Percentiles rank a stretch among this genome's conserved stretches.
phyloP scores from a whole-genome alignment of 1,139 yeast species.

The Wickerhamiella pararugosa region DNA sequence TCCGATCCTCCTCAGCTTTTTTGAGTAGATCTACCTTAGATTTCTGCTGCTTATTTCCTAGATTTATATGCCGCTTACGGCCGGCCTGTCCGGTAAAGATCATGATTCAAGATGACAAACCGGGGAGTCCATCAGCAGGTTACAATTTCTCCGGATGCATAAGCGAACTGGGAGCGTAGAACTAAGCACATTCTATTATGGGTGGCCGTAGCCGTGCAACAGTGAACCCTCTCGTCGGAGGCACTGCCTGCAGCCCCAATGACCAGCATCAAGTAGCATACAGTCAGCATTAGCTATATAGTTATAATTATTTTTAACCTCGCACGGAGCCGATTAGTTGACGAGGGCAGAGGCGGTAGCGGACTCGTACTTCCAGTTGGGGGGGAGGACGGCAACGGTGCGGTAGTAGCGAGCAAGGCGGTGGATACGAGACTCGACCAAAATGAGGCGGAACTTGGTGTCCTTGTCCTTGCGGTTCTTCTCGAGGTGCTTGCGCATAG shows the following conservation, averaged over 20 bases:
- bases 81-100: slow-evolving; percentile 27
- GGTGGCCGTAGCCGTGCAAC: neutral
- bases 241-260: neutral
- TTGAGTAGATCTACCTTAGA: slow-evolving; percentile 34
- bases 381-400: slow-evolving; percentile 97
- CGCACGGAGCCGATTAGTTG: slow-evolving; percentile 36
- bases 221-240: neutral
- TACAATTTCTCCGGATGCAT: too few species aligned
- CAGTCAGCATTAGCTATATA: slow-evolving; percentile 6
- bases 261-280: slow-evolving; percentile 1
- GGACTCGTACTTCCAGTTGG: slow-evolving; percentile 99
- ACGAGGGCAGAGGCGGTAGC: slow-evolving; percentile 99
- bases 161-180: neutral
- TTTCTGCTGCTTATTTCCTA: slow-evolving; percentile 31
- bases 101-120: slow-evolving; percentile 9
- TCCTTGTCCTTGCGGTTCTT: slow-evolving; percentile 99
- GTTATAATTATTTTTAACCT: slow-evolving; percentile 2
- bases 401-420: slow-evolving; percentile 99
- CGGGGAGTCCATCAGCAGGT: too few species aligned
- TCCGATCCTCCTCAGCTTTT: slow-evolving; percentile 51
- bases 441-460: slow-evolving; percentile 99
- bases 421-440: slow-evolving; percentile 99
- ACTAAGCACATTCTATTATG: neutral
- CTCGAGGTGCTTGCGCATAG: slow-evolving; percentile 99
- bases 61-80: slow-evolving; percentile 45